phyloP scores from a whole-genome alignment of 495 filamentous ascomycete genomes.

The Xylaria curta region DNA sequence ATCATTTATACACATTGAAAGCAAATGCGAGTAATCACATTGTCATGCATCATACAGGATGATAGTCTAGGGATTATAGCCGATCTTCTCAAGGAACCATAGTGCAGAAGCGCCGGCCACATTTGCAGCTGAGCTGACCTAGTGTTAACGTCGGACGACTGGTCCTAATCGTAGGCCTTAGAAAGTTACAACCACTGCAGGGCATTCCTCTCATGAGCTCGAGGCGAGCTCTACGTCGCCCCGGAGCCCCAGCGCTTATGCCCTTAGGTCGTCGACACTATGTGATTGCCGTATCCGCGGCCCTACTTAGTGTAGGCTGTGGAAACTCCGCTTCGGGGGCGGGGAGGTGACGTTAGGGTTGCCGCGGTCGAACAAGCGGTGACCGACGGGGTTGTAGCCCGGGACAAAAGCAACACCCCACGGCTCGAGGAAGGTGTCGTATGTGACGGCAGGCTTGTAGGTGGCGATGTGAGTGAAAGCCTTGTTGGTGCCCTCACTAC shows the following conservation, averaged over 20 bases:
- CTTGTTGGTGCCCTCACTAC: slow-evolving; percentile 18
- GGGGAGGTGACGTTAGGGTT: slow-evolving; percentile 13
- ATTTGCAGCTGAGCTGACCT: neutral
- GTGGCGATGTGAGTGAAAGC: slow-evolving; percentile 20
- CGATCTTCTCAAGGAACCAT: neutral
- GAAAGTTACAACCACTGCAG: neutral
- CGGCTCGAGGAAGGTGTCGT: slow-evolving; percentile 22
- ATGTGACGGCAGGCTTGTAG: slow-evolving; percentile 11
- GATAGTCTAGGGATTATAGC: neutral
- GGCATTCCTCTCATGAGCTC: neutral
- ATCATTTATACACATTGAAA: neutral
- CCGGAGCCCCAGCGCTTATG: neutral
- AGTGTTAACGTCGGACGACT: slow-evolving; percentile 1
- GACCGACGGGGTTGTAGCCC: slow-evolving; percentile 21
- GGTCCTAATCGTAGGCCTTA: neutral
- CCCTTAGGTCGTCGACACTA: neutral
- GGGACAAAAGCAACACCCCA: slow-evolving; percentile 20
- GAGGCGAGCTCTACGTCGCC: neutral
- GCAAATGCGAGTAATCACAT: neutral
- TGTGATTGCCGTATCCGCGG: neutral
- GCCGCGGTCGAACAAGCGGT: slow-evolving; percentile 21
- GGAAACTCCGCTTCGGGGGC: slow-evolving; percentile 10
- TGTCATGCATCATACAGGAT: neutral
- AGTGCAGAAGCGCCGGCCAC: neutral
- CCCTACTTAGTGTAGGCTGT: neutral